Evolutionary conservation across 1,284 basidiomycete species (phyloP), one percentile per base, ranked within the genome.

Genomic region (Heliocybe sulcata): DNA sequence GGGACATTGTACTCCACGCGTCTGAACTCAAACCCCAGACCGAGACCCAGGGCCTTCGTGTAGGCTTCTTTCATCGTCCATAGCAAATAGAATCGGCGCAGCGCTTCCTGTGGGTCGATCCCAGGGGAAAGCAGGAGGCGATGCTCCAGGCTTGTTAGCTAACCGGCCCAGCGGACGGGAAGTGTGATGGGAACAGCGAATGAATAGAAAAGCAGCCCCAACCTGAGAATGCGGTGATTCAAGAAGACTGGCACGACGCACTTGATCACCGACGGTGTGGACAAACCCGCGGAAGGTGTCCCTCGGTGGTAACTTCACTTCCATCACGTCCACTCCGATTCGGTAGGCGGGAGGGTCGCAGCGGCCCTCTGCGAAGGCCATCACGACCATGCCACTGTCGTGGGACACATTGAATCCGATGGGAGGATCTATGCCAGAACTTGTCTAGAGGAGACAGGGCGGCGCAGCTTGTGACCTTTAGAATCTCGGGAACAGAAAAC

Each of bases 31-130:
- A 91, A 91, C 1, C 87, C 86, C n/a, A 92, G 77, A 0, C 90
- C 90, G 33, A 87, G 66, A 1, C 90, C 90, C 25, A 91, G 74
- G 3, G 90, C 88, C 69, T 93, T 93, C 2, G 88, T 89, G 65
- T 90, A 93, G 2, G 91, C 88, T 66, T 93, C 90, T 69, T 93
- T 93, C 64, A 90, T 71, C 2, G 90, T 92, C 90, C 90, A 93
- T 57, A 91, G 80, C 72, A 85, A 82, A 64, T 86, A 90, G 65
- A 90, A 85, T 20, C 73, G 73, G 38, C 72, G 69, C 8, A 87
- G 68, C 2, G 73, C 77, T 56, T 83, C 67, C 72, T 42, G 67
- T 62, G 57, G 73, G 63, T 57, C 73, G 60, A 58, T 20, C 45
- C 57, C 54, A 45, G 35, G 38, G n/a, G 65, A 61, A 14, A 76